Percentiles rank a stretch among this genome's conserved stretches.
Evolutionary conservation across 768 basidiomycete genomes (phyloP).

Genomic region (Leucosporidium creatinivorum): DNA sequence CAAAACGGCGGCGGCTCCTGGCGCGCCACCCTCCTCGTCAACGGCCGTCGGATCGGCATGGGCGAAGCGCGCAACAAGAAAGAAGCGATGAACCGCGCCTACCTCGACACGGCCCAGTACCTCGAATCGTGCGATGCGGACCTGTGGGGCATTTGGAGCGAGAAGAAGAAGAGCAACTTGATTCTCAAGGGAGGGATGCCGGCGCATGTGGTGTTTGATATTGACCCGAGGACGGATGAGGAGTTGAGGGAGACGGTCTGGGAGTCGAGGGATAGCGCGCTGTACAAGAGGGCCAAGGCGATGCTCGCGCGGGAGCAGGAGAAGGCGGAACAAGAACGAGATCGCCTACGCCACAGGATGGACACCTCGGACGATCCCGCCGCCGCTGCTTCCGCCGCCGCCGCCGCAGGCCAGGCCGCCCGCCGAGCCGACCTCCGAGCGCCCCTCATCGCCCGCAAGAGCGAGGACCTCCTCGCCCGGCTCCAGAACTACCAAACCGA

Average conservation of each 20-base stretch:
- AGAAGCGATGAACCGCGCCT: constrained; percentile 60
- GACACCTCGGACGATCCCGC: constrained; percentile 13
- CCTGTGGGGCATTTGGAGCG: constrained; percentile 66
- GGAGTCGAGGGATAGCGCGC: constrained; percentile 20
- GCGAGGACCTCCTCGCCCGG: constrained; percentile 51
- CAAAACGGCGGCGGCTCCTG: constrained; percentile 42
- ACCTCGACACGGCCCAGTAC: constrained; percentile 79
- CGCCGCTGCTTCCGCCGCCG: not conserved
- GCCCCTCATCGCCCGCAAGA: constrained; percentile 49
- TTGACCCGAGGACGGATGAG: constrained; percentile 59
- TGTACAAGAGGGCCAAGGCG: constrained; percentile 26
- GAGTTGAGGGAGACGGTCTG: constrained; percentile 57
- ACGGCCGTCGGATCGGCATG: constrained; percentile 71
- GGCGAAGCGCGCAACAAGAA: constrained; percentile 67
- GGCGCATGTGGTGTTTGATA: constrained; percentile 47
- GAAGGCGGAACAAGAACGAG: constrained; percentile 14
- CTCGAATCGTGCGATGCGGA: constrained; percentile 73
- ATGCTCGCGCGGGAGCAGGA: constrained; percentile 26
- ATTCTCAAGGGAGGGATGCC: constrained; percentile 53
- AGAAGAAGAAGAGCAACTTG: constrained; percentile 54
- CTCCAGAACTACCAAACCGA: constrained; percentile 57
- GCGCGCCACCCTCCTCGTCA: constrained; percentile 70
- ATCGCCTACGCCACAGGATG: constrained; percentile 15
- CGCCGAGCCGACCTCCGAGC: not conserved
- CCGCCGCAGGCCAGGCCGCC: not conserved